Conservation (phyloP, 345 rosid species). For the Populus davidiana region DNA sequence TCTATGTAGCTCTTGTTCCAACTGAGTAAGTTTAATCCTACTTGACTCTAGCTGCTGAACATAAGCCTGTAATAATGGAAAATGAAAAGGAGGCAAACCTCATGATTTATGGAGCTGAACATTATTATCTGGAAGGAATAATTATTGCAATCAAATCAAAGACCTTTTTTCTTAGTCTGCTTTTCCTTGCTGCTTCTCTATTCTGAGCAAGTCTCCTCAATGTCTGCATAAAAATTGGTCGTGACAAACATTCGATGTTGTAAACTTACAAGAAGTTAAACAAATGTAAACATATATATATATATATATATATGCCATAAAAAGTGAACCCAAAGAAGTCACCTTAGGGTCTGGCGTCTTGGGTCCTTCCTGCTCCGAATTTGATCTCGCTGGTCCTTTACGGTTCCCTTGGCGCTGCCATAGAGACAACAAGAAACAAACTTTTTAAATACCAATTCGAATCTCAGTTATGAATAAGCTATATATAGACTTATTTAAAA, state of each 20-base stretch:
- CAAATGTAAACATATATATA: not conserved
- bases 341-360: constrained; percentile 55
- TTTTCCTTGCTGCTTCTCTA: constrained; percentile 99
- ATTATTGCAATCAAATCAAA: not conserved
- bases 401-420: constrained; percentile 49
- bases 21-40: constrained; percentile 83
- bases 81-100: not conserved
- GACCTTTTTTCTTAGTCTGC: constrained; percentile 88
- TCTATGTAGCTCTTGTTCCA: constrained; percentile 92
- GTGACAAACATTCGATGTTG: constrained; percentile 4
- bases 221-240: constrained; percentile 40
- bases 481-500: not conserved
- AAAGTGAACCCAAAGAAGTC: not conserved
- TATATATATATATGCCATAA: not conserved
- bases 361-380: constrained; percentile 46
- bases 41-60: constrained; percentile 96
- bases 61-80: constrained; percentile 62
- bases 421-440: not conserved
- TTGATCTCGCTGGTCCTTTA: constrained; percentile 38
- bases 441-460: constrained; percentile 4
- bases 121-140: not conserved
- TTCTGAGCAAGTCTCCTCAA: constrained; percentile 97
- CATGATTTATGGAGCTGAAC: constrained; percentile 9
- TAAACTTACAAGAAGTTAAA: not conserved
- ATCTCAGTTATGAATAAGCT: not conserved